Conservation (phyloP, 257 asterid genomes). For the Pogostemon cablin region DNA sequence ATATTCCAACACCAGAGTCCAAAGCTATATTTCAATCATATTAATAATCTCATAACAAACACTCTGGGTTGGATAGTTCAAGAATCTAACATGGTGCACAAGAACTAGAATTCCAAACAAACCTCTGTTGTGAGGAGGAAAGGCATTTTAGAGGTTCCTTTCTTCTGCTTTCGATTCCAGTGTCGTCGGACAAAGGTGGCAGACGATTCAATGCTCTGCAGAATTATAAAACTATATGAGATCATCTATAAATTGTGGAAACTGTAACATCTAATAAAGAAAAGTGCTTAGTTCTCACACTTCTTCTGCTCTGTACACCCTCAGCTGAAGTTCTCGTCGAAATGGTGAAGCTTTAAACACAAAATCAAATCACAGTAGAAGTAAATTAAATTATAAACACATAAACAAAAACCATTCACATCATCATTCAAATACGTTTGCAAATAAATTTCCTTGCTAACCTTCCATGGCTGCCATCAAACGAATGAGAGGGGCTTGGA, state of each 20-base stretch:
- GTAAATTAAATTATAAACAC: conserved; percentile 9
- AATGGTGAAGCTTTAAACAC: conserved; percentile 43
- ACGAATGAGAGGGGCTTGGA: conserved; percentile 45
- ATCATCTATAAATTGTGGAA: conserved; percentile 19
- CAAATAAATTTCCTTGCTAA: conserved; percentile 18
- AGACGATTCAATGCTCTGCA: conserved; percentile 69
- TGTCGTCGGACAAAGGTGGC: conserved; percentile 47
- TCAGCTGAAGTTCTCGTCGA: conserved; percentile 54
- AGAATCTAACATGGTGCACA: conserved; percentile 11
- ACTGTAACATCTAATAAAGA: conserved; percentile 6
- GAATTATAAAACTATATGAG: conserved; percentile 11
- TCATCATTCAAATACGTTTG: conserved; percentile 10
- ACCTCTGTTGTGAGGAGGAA: conserved; percentile 89
- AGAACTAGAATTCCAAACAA: conserved; percentile 32
- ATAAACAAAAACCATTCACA: background rate
- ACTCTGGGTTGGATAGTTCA: background rate
- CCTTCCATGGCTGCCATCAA: conserved; percentile 74
- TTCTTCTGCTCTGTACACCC: conserved; percentile 60
- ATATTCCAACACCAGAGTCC: background rate
- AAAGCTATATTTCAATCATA: background rate
- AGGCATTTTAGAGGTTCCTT: conserved; percentile 68
- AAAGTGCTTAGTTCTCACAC: conserved; percentile 47
- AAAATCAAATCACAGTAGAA: conserved; percentile 29
- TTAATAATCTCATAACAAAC: conserved; percentile 7
- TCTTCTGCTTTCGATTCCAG: conserved; percentile 58